Base-by-base conservation (phyloP, 345 rosid genomes). In the Carallia brachiata region DNA sequence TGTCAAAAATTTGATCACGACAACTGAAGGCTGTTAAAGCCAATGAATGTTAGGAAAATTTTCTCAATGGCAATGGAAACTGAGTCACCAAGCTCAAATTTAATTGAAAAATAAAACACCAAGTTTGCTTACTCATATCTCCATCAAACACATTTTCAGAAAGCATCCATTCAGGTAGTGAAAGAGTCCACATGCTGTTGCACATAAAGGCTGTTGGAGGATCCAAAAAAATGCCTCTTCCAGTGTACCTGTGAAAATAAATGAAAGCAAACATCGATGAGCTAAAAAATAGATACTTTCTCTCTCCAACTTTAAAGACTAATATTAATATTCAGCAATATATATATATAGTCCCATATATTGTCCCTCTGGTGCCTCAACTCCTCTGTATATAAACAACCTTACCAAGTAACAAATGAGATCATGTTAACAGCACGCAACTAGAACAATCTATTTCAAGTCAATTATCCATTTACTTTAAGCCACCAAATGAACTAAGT, bases 171-270 rank as follows among this genome's bases (percentile, higher is more conserved):
- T 80, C 85, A 73, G 99, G 98, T 67, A 87, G 72, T 6, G 88
- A 85, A 71, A 92, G 82, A 55, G 71, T 77, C 99, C 99, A 95
- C 23, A 61, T 18, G 50, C 85, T 76, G 63, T 84, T 79, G 77
- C 71, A 65, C 84, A 90, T 77, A 76, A 76, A 89, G 66, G 89
- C 89, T 19, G 96, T 90, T 48, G 98, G 98, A 80, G 98, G 93
- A 44, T 92, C 98, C 62, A 95, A 80, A 79, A 92, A 95, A 71
- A 88, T 80, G 60, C 98, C 98, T 86, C 97, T 86, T 75, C 99
- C 98, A 61, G 87, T 83, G 72, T 92, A 95, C 98, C 99, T 95
- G 77, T 61, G 19, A 47, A 71, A 82, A 54, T 56, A 40, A 30
- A 73, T 4, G 8, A 56, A 40, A 53, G 36, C 53, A 62, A 31